Evolutionary conservation across 441 rosid species (phyloP).

Genomic region (California macrophylla): DNA sequence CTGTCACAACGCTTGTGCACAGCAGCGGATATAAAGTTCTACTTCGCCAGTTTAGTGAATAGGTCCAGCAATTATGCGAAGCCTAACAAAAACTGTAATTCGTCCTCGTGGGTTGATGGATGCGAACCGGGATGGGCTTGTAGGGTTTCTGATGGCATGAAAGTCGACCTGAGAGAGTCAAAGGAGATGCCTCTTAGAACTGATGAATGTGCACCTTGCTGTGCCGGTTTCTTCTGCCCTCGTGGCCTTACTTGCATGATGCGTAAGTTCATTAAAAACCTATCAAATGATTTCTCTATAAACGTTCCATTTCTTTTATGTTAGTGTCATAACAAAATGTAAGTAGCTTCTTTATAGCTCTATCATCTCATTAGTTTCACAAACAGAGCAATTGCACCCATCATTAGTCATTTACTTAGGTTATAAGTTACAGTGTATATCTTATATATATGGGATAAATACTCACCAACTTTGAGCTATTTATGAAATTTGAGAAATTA

Average conservation of each 20-base stretch:
- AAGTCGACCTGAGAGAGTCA: conserved; percentile 45
- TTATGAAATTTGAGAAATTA: not conserved
- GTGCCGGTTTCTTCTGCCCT: conserved; percentile 95
- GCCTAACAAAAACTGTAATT: conserved; percentile 86
- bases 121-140: conserved; percentile 99
- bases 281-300: not conserved
- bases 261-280: conserved; percentile 42
- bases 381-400: not conserved
- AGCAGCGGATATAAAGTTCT: conserved; percentile 82
- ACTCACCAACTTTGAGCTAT: not conserved
- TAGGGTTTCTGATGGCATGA: conserved; percentile 28
- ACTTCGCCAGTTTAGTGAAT: conserved; percentile 34
- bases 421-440: not conserved
- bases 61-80: conserved; percentile 25
- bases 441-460: not conserved
- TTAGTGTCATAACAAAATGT: not conserved
- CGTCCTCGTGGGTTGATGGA: conserved; percentile 73
- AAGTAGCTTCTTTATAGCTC: not conserved
- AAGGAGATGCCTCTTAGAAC: conserved; percentile 49
- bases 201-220: conserved; percentile 48
- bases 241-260: conserved; percentile 94
- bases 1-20: conserved; percentile 61
- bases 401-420: not conserved
- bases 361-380: not conserved
- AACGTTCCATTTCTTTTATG: not conserved